Base-by-base conservation (phyloP, 2,329 filamentous ascomycete genomes). In the Verticillium longisporum region DNA sequence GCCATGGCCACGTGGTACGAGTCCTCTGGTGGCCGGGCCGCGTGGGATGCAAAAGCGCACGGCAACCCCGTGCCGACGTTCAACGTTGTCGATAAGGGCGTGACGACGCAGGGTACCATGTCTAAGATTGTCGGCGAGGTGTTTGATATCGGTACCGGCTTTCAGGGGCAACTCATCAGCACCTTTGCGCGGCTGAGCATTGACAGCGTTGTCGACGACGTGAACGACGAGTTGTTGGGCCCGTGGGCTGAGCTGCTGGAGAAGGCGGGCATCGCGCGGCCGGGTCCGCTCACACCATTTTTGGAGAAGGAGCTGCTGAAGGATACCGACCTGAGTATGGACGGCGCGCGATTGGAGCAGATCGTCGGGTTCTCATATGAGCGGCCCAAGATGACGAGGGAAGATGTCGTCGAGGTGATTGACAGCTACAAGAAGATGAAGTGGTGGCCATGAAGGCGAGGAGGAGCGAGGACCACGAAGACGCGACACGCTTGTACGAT, bases 251-350 rank as follows among this genome's bases (percentile, higher is more conserved):
- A 97, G 60, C 77, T 98, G 63, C 83, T 97, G 60, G 83, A 86
- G 64, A 85, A 89, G 57, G 92, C 92, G 11, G 87, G 87, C 21
- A 96, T 98, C 71, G 89, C 87, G 62, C 84, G 91, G 61, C 89
- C 91, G 0, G 92, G 90, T 1, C 94, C 94, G 2, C 81, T 99
- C 69, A 93, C 88, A 61, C 95, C 95, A 0, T 99, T 97, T 72
- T 90, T 98, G 85, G 95, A 99, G 77, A 94, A 92, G 78, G 95
- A 99, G 75, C 77, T 97, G 66, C 80, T 98, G 63, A 94, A 94
- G 73, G 93, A 98, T 71, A 90, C 89, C 18, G 93, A 97, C 74
- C 81, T 98, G 73, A 95, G 90, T 73, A 86, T 98, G 80, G 91
- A 98, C 67, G 94, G 93, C 13, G 84, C 82, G 62, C 80, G 89